Evolutionary conservation across 2,329 filamentous ascomycete species (phyloP).

Genomic region (Cladorrhinum sp.): DNA sequence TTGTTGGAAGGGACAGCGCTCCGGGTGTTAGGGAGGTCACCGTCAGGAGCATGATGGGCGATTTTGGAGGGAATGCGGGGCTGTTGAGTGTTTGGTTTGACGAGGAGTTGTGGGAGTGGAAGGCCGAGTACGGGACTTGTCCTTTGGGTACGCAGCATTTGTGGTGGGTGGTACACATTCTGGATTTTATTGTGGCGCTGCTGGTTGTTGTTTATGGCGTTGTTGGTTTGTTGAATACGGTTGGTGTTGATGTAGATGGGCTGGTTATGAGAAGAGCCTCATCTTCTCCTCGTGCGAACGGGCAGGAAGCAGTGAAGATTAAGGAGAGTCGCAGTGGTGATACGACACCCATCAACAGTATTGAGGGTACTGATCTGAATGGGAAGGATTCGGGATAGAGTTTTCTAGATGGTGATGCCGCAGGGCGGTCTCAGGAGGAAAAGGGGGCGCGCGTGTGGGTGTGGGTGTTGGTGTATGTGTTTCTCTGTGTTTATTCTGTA

Average conservation of each 20-base stretch:
- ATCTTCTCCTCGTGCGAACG: not conserved
- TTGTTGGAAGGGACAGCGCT: slow-evolving; percentile 42
- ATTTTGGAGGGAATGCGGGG: slow-evolving; percentile 87
- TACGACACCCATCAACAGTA: not conserved
- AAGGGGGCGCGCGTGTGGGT: not conserved
- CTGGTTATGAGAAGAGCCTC: slow-evolving; percentile 14
- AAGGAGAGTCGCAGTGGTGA: not conserved
- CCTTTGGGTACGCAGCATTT: slow-evolving; percentile 80
- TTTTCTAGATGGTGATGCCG: too few species aligned
- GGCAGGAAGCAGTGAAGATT: slow-evolving; percentile 11
- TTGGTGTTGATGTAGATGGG: slow-evolving; percentile 33
- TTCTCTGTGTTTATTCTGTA: not conserved
- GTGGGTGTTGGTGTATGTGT: not conserved
- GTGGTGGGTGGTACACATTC: slow-evolving; percentile 87
- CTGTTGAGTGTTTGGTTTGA: slow-evolving; percentile 91
- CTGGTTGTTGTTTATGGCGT: slow-evolving; percentile 22
- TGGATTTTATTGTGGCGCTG: slow-evolving; percentile 54
- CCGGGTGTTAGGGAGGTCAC: slow-evolving; percentile 83
- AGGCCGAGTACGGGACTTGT: slow-evolving; percentile 76
- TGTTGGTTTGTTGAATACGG: slow-evolving; percentile 28
- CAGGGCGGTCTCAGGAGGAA: not conserved
- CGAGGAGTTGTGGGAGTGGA: slow-evolving; percentile 67
- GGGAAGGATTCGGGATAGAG: not conserved
- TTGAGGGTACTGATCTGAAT: not conserved
- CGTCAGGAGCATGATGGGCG: slow-evolving; percentile 97